These are phyloP conservation scores for Yueomyces sinensis DNA, from an alignment of 805 yeast species.

Conservation along the genomic window DNA sequence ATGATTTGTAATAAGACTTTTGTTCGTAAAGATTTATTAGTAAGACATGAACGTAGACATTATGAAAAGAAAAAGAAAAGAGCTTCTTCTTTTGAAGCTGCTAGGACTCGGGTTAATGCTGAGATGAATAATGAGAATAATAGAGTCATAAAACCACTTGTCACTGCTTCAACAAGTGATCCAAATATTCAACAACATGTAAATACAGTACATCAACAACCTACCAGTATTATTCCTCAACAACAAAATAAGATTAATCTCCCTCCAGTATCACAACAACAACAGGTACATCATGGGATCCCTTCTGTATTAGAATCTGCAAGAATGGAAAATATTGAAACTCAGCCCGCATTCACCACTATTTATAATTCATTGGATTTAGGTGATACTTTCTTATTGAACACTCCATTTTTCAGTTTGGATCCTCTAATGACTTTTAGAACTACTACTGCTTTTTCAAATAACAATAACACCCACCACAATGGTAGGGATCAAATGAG, in stretches of 20 bases:
- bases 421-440: not conserved
- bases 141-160: not conserved
- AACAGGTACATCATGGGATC: not conserved
- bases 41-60: constrained; percentile 33
- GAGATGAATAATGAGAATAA: not conserved
- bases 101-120: not conserved
- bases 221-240: not conserved
- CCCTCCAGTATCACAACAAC: too few species aligned
- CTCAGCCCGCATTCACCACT: too few species aligned
- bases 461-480: not conserved
- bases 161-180: not conserved
- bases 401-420: not conserved
- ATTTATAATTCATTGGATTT: too few species aligned
- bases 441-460: not conserved
- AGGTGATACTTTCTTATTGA: not conserved
- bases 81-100: not conserved
- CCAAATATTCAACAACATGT: not conserved
- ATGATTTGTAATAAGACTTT: constrained; percentile 43
- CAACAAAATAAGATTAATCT: not conserved
- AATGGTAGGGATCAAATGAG: not conserved
- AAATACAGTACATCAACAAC: not conserved
- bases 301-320: too few species aligned
- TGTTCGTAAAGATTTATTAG: constrained; percentile 44
- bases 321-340: too few species aligned
- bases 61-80: constrained; percentile 6